Conservation (phyloP, 202 grass and related monocot genomes). For the Saccharum hybrid region DNA sequence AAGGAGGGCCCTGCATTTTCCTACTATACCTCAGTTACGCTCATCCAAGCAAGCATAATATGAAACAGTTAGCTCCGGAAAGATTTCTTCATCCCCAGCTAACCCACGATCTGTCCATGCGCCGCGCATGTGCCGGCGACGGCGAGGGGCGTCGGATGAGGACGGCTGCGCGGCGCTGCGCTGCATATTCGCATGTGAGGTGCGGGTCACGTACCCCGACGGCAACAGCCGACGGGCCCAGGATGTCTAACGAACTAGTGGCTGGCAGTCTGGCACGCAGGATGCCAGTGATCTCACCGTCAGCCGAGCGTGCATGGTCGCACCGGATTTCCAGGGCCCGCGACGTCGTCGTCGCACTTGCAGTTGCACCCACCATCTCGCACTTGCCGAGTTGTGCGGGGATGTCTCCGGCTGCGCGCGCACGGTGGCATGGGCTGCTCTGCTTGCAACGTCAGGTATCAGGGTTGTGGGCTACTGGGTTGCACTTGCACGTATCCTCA, state of each 20-base stretch:
- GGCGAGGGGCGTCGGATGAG: constrained; percentile 5
- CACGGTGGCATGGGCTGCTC: background rate
- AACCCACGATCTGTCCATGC: background rate
- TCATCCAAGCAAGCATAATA: background rate
- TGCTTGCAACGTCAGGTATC: background rate
- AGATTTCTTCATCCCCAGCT: background rate
- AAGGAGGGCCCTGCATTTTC: background rate
- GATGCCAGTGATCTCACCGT: background rate
- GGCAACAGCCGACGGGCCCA: background rate
- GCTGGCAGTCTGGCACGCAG: background rate
- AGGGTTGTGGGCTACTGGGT: no score
- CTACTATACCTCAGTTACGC: background rate
- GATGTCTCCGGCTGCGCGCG: background rate
- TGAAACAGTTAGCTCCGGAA: background rate
- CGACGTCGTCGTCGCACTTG: background rate
- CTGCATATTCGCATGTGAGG: constrained; percentile 57
- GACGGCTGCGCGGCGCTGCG: constrained; percentile 31
- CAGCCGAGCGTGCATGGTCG: background rate
- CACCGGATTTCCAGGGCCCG: constrained; percentile 39
- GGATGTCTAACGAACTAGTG: background rate
- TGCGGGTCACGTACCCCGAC: constrained; percentile 33
- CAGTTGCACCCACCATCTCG: background rate
- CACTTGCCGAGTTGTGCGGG: constrained; percentile 10
- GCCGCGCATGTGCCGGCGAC: constrained; percentile 38
- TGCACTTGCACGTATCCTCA: constrained; percentile 7